Evolutionary conservation across 305 asterid species (phyloP), one percentile per base, ranked within the genome.

Genomic region (Fraxinus nigra): DNA sequence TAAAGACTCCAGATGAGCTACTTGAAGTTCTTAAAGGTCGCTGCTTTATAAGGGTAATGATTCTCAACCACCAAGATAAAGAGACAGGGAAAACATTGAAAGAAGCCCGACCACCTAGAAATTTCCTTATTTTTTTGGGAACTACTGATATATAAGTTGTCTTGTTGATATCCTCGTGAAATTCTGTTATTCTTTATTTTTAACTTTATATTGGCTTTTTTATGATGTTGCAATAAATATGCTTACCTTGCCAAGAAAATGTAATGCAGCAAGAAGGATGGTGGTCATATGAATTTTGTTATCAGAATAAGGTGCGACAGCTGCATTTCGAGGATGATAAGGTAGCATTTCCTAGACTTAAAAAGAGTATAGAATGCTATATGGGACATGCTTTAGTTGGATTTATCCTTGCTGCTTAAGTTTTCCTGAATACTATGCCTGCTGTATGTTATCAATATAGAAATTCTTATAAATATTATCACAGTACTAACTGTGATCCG

Each of bases 221-320:
- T 35, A 73, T 79, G 65, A 67, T 79, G 70, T 63, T 69, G 30
- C 28, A 70, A 40, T 7, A 22, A 22, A 22, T 77, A 40, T 75
- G 51, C 81, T 88, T 82, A 73, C 79, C 46, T 82, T 85, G 32
- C 81, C 5, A 61, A 61, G 82, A 81, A 80, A 84, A 34, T 80
- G 82, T 86, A 78, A 61, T 86, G 90, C 98, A 96, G 99, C 98
- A 92, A 96, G 99, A 94, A 84, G 98, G 99, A 81, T 96, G 99
- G 99, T 96, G 99, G 99, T 87, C 98, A 59, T 96, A 96, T 89
- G 99, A 96, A 89, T 92, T 96, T 84, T 96, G 99, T 86, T 92
- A 93, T 85, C 91, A 90, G 87, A 88, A 87, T 87, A 88, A 80
- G 80, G 78, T 96, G 89, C 92, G 97, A 7, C 99, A 96, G 85